Evolutionary conservation across 768 basidiomycete species (phyloP).

Genomic region (Phylloporus arenicola): DNA sequence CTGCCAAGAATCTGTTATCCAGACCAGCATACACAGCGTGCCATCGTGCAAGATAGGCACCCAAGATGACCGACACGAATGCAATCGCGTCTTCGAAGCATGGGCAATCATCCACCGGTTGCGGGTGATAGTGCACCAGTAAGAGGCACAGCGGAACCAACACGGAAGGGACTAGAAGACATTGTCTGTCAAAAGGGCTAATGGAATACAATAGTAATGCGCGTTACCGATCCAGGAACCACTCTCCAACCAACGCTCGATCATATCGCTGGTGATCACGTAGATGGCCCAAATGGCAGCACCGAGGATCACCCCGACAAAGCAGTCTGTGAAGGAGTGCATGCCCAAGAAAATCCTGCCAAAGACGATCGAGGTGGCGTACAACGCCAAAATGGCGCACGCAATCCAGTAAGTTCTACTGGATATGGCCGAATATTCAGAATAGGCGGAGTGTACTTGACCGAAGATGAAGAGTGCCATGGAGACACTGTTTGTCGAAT

Average conservation of each 20-base stretch:
- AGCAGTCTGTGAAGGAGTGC: constrained; percentile 80
- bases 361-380: constrained; percentile 68
- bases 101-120: constrained; percentile 94
- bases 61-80: constrained; percentile 77
- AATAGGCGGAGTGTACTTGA: constrained; percentile 49
- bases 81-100: constrained; percentile 98
- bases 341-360: constrained; percentile 83
- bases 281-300: constrained; percentile 54
- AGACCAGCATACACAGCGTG: constrained; percentile 39
- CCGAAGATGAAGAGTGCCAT: constrained; percentile 78
- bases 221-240: constrained; percentile 33
- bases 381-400: constrained; percentile 45
- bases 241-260: constrained; percentile 42
- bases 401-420: constrained; percentile 37
- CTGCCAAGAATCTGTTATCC: constrained; percentile 29
- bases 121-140: constrained; percentile 83
- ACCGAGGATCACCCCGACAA: constrained; percentile 60
- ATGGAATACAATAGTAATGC: constrained; percentile 13
- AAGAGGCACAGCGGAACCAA: constrained; percentile 61
- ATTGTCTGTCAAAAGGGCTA: constrained; percentile 9
- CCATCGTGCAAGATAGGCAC: constrained; percentile 71
- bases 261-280: constrained; percentile 25
- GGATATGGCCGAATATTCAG: constrained; percentile 38
- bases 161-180: constrained; percentile 47
- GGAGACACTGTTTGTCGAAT: constrained; percentile 86